phyloP scores from a whole-genome alignment of 1,284 basidiomycete species.

The Apiotrichum domesticum region DNA sequence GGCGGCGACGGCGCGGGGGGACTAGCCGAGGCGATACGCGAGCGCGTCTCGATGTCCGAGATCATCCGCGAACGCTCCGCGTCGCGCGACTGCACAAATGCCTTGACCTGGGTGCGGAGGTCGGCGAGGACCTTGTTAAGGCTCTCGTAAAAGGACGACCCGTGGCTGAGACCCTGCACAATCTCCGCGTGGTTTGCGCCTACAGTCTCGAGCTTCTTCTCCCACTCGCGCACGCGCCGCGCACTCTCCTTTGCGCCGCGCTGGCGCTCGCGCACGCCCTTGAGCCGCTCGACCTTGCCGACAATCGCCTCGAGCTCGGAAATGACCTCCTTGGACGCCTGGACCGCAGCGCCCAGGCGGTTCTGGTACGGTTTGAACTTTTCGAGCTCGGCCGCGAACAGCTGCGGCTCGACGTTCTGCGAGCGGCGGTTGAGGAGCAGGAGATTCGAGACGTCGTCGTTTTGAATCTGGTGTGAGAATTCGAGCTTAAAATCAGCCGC shows the following conservation, averaged over 20 bases:
- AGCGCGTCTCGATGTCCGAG: constrained; percentile 61
- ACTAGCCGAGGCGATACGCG: constrained; percentile 15
- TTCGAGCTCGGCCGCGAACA: constrained; percentile 89
- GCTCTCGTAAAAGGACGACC: constrained; percentile 79
- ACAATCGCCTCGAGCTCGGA: constrained; percentile 66
- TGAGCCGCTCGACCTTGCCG: constrained; percentile 64
- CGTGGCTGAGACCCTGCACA: constrained; percentile 76
- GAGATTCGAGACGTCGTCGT: constrained; percentile 92
- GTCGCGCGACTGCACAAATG: constrained; percentile 61
- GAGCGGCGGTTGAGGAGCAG: constrained; percentile 86
- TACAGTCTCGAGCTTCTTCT: constrained; percentile 64
- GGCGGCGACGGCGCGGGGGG: constrained; percentile 11
- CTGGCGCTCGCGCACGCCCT: constrained; percentile 65
- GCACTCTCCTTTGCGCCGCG: constrained; percentile 66
- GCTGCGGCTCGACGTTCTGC: constrained; percentile 70
- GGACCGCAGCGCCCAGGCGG: constrained; percentile 66
- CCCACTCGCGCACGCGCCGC: constrained; percentile 65
- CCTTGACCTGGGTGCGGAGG: constrained; percentile 58
- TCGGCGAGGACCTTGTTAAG: constrained; percentile 61
- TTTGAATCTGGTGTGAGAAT: constrained; percentile 63
- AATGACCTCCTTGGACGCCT: constrained; percentile 66
- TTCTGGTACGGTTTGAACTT: constrained; percentile 91
- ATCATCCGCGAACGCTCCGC: constrained; percentile 65
- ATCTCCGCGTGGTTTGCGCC: constrained; percentile 82
- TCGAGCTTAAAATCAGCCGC: neutral